These are phyloP conservation scores for Cyclotella distinguenda DNA, from an alignment of 108 stramenopile genomes.

Conservation along the genomic window DNA sequence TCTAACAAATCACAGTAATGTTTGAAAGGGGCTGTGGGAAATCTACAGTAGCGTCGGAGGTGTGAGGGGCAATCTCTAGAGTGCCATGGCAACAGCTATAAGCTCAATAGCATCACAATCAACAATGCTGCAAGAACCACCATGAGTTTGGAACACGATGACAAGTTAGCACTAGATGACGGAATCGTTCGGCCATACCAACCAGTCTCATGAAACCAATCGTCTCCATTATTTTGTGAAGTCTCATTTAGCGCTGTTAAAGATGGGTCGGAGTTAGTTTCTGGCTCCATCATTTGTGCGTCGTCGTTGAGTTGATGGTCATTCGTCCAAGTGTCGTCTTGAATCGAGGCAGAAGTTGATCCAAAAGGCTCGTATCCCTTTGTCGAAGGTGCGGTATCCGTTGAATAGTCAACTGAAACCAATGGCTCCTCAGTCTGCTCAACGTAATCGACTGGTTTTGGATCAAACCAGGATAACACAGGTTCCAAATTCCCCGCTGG, in stretches of 20 bases:
- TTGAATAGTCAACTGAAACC: background rate
- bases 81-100: too few relatives aligned
- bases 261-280: background rate
- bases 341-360: background rate
- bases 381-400: background rate
- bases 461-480: slow-evolving; percentile 4
- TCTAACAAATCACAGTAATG: too few relatives aligned
- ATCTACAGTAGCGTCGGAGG: too few relatives aligned
- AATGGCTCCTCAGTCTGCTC: background rate
- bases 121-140: background rate
- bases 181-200: background rate
- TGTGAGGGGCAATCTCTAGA: too few relatives aligned
- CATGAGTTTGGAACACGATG: background rate
- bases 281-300: background rate
- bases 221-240: background rate
- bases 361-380: background rate
- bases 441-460: background rate
- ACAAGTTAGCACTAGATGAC: background rate
- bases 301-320: background rate
- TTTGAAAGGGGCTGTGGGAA: too few relatives aligned
- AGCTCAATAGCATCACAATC: background rate
- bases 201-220: slow-evolving; percentile 9
- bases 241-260: background rate
- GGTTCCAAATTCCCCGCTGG: slow-evolving; percentile 1
- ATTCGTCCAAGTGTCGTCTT: background rate